phyloP scores from a whole-genome alignment of 208 protist species.

The Phytomonas sp. region DNA sequence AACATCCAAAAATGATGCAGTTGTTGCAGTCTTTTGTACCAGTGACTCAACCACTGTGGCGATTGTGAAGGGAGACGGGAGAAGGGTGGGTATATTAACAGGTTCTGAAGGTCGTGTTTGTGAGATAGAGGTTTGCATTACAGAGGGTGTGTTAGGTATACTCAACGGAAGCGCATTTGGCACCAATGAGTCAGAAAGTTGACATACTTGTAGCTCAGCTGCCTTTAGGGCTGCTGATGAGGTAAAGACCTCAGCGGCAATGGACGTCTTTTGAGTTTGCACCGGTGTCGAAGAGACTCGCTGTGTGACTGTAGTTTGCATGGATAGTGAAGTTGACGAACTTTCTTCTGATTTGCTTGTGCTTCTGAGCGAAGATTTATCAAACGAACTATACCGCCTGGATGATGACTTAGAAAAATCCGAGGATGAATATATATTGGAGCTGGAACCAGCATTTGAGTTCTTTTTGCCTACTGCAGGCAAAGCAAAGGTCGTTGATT shows the following conservation, averaged over 20 bases:
- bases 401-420: background rate
- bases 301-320: background rate
- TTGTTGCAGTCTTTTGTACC: background rate
- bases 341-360: background rate
- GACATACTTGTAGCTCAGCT: background rate
- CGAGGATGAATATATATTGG: background rate
- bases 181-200: background rate
- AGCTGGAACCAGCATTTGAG: background rate
- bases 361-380: background rate
- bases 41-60: background rate
- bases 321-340: background rate
- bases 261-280: background rate
- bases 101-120: background rate
- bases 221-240: background rate
- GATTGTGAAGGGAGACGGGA: background rate
- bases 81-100: background rate
- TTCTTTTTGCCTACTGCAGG: background rate
- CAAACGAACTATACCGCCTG: background rate
- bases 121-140: background rate
- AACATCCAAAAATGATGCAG: background rate
- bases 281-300: background rate
- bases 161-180: background rate
- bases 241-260: background rate
- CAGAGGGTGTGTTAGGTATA: background rate
- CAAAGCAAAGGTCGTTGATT: background rate